These are phyloP conservation scores for Paramecium tetraurelia DNA, from an alignment of 73 alveolate genomes.

Conservation along the genomic window DNA sequence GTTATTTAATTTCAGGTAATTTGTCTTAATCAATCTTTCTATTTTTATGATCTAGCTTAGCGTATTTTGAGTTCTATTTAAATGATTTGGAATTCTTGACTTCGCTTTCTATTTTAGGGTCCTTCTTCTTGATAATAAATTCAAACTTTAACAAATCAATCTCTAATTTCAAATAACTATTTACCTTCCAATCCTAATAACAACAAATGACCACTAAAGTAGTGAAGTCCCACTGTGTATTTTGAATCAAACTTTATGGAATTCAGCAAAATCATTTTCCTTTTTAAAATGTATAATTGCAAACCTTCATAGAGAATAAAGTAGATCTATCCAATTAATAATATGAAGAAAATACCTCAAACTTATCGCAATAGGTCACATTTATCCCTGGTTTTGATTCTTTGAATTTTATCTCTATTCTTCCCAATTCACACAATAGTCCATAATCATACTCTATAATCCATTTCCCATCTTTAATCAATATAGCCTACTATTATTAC, in stretches of 20 bases:
- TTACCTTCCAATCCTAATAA: slow-evolving; percentile 22
- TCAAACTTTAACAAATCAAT: slow-evolving; percentile 5
- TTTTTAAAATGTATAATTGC: neutral
- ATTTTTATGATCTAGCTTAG: neutral
- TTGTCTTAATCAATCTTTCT: neutral
- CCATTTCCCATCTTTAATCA: slow-evolving; percentile 1
- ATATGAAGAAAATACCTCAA: neutral
- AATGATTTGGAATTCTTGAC: neutral
- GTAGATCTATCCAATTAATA: neutral
- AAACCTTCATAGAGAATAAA: slow-evolving; percentile 34
- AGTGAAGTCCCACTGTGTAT: neutral
- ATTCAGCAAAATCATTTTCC: neutral
- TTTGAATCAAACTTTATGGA: slow-evolving; percentile 15
- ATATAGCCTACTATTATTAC: neutral
- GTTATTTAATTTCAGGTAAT: neutral
- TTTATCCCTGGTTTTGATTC: slow-evolving; percentile 1
- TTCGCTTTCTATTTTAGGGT: neutral
- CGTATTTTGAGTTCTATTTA: neutral
- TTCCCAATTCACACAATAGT: neutral
- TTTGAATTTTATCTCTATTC: neutral
- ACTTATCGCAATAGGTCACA: neutral
- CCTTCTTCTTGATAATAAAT: neutral
- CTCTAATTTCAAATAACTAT: neutral
- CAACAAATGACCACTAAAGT: slow-evolving; percentile 10
- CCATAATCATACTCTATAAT: slow-evolving; percentile 36